Percentiles rank a stretch among this genome's conserved stretches.
phyloP scores from a whole-genome alignment of 2,329 filamentous ascomycete genomes.

The Apiospora aurea region DNA sequence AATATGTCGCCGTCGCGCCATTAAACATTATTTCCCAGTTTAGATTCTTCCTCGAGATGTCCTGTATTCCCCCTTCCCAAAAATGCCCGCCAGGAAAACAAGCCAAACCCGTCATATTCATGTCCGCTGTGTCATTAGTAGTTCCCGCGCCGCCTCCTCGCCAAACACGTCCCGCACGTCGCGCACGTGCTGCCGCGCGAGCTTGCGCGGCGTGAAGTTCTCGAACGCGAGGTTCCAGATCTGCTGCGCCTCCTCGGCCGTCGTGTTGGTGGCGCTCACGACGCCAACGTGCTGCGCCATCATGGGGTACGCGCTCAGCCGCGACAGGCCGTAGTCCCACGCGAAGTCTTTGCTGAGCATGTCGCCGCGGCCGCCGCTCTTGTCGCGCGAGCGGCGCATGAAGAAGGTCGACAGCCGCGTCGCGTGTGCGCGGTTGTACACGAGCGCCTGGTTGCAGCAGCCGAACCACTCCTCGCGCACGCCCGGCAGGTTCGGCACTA shows the following conservation, averaged over 20 bases:
- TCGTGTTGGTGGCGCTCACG: slow-evolving; percentile 41
- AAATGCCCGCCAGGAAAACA: too few relatives aligned
- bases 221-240: slow-evolving; percentile 45
- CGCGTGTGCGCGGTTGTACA: slow-evolving; percentile 40
- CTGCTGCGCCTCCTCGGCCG: slow-evolving; percentile 38
- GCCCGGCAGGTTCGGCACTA: slow-evolving; percentile 36
- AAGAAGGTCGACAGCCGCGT: slow-evolving; percentile 35
- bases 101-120: background rate
- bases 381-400: slow-evolving; percentile 31
- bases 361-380: slow-evolving; percentile 37
- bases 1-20: background rate
- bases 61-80: background rate
- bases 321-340: slow-evolving; percentile 39
- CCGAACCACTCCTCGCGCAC: slow-evolving; percentile 42
- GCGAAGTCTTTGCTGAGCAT: slow-evolving; percentile 43
- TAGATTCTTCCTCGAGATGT: background rate
- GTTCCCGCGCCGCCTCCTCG: slow-evolving; percentile 28
- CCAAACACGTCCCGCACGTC: slow-evolving; percentile 38
- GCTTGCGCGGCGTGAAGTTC: slow-evolving; percentile 32
- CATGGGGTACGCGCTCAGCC: slow-evolving; percentile 43
- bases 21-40: slow-evolving; percentile 11
- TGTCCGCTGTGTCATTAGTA: background rate
- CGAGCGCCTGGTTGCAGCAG: slow-evolving; percentile 43
- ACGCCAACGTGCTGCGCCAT: slow-evolving; percentile 41
- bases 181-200: slow-evolving; percentile 35